phyloP scores from a whole-genome alignment of 1,139 yeast genomes.

The Lizanozyma gosingica region DNA sequence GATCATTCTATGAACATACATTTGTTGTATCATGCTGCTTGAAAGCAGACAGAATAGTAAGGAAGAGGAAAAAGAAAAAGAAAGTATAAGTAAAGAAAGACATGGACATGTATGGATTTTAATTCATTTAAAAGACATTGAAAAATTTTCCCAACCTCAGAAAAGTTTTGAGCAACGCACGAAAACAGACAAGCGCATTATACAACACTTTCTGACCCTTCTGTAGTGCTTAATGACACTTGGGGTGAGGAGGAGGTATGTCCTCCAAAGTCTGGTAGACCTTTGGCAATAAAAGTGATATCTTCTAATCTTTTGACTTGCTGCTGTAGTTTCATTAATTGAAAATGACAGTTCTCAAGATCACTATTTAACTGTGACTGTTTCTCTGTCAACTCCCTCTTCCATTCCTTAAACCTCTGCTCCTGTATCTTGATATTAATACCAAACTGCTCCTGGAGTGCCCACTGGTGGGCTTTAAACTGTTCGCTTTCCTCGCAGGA shows the following conservation, averaged over 20 bases:
- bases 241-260: too few species aligned
- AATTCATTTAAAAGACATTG: too few species aligned
- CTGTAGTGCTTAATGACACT: too few species aligned
- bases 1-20: background rate
- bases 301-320: constrained; percentile 34
- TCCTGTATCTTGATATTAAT: constrained; percentile 46
- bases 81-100: too few species aligned
- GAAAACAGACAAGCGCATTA: too few species aligned
- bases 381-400: constrained; percentile 42
- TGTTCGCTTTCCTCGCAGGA: constrained; percentile 38
- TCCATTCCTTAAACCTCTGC: constrained; percentile 58
- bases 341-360: constrained; percentile 34
- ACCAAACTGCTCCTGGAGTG: constrained; percentile 39
- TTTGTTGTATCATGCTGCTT: too few species aligned
- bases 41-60: too few species aligned
- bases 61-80: too few species aligned
- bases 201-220: too few species aligned
- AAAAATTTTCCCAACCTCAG: too few species aligned
- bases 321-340: constrained; percentile 27
- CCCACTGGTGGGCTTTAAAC: constrained; percentile 35
- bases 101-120: too few species aligned
- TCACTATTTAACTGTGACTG: constrained; percentile 52
- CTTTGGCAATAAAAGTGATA: constrained; percentile 54
- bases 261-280: constrained; percentile 69
- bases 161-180: too few species aligned